phyloP scores from a whole-genome alignment of 2,329 filamentous ascomycete genomes.

The Verticillium longisporum region DNA sequence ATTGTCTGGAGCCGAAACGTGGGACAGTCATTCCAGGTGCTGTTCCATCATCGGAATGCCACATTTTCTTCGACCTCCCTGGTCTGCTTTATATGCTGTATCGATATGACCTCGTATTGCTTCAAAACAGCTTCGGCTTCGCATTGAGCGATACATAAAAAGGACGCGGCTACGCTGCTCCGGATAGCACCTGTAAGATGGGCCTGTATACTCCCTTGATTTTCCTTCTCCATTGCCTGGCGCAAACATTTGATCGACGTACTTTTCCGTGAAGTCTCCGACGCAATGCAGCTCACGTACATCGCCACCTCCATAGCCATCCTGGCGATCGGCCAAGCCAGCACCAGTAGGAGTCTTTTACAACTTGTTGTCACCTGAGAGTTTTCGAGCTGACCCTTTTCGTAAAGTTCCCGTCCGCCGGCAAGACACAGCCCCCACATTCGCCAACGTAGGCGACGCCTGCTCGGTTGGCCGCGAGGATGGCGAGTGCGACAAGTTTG shows the following conservation, averaged over 20 bases:
- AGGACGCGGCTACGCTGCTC: neutral
- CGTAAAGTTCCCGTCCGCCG: neutral
- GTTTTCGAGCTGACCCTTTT: neutral
- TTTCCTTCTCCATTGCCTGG: conserved; percentile 1
- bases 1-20: no score
- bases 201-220: neutral
- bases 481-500: conserved; percentile 1
- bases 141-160: no score
- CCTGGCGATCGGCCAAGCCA: conserved; percentile 1
- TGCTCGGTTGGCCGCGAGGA: conserved; percentile 3
- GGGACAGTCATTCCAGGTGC: no score
- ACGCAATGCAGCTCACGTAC: conserved; percentile 3
- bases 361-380: neutral
- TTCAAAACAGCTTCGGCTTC: no score
- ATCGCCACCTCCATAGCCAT: conserved; percentile 2
- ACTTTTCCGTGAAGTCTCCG: neutral
- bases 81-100: no score
- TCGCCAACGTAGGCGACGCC: conserved; percentile 4
- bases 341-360: neutral
- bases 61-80: no score
- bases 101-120: no score
- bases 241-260: neutral
- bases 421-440: neutral
- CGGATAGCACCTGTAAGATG: neutral
- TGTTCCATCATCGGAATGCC: no score